Evolutionary conservation across 75 land plant species (phyloP).

Genomic region (Pinus albicaulis): DNA sequence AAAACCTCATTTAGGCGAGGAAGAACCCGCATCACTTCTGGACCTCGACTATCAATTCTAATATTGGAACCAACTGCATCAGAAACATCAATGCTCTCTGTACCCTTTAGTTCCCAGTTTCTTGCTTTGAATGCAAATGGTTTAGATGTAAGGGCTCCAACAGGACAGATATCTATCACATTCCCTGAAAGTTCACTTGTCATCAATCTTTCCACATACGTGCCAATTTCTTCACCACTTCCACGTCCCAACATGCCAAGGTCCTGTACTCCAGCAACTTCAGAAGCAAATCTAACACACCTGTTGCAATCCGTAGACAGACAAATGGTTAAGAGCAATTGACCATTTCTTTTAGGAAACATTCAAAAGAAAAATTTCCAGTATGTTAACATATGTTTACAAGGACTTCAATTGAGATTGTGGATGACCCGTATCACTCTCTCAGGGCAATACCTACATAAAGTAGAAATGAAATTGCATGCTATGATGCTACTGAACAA

Average conservation of each 20-base stretch:
- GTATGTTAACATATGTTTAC: too few species aligned
- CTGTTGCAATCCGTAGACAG: slow-evolving; percentile 24
- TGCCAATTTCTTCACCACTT: slow-evolving; percentile 98
- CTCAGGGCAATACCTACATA: neutral
- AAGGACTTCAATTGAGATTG: neutral
- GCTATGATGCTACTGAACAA: neutral
- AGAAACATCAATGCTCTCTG: slow-evolving; percentile 89
- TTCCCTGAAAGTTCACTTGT: slow-evolving; percentile 98
- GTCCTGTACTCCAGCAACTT: slow-evolving; percentile 95
- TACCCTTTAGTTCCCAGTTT: slow-evolving; percentile 95
- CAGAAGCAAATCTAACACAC: slow-evolving; percentile 98
- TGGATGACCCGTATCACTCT: neutral
- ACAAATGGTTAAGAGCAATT: neutral
- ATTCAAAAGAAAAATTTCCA: neutral
- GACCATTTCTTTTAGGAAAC: neutral
- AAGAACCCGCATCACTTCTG: slow-evolving; percentile 97
- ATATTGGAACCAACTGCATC: slow-evolving; percentile 99
- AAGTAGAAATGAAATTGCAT: neutral
- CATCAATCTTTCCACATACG: slow-evolving; percentile 96
- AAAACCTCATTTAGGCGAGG: slow-evolving; percentile 96
- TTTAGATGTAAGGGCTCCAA: slow-evolving; percentile 95
- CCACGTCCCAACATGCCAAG: slow-evolving; percentile 99
- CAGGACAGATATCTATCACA: slow-evolving; percentile 98
- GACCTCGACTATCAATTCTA: slow-evolving; percentile 94
- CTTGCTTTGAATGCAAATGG: slow-evolving; percentile 99